Evolutionary conservation across 1,284 basidiomycete genomes (phyloP), one percentile per base, ranked within the genome.

Genomic region (Ustilago trichophora): DNA sequence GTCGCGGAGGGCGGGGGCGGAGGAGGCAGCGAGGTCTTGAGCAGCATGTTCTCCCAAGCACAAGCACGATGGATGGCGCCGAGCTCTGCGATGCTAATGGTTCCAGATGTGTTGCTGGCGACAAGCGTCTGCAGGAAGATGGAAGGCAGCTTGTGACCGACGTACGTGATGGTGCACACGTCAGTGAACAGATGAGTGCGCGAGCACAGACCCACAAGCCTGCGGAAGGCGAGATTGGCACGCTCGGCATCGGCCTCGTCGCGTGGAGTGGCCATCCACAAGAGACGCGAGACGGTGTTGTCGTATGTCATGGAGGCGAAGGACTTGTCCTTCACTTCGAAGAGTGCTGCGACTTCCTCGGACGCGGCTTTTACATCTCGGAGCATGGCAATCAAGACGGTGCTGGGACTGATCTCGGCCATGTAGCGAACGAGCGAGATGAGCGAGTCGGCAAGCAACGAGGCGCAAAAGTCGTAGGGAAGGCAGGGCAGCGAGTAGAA

Each of bases 401-500:
- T 88, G 58, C 85, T 87, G 0, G 92, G 89, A 35, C 91, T 88
- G 37, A 91, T 88, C 78, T 98, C 94, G 8, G 90, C 89, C 86
- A 98, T 89, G 7, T 89, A 89, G 8, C 93, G 88, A 78, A 97
- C 87, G 45, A 97, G 88, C 78, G 91, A 89, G 9, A 95, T 89
- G 72, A 97, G 86, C 0, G 92, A 90, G 76, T 90, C 91, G 46
- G 88, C 92, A 15, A 89, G 88, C 51, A 88, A 86, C 51, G 91
- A 91, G 62, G 88, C 88, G 6, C 89, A 89, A 79, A 92, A 96
- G 80, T 94, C 90, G 72, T 91, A 92, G 0, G 96, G 93, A 32
- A 96, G 85, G 76, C 91, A 95, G 6, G 93, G 91, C 25, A 95
- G 84, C 27, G 87, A 86, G 45, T 92, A 91, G 24, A 98, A 85